Base-by-base conservation (phyloP, 495 filamentous ascomycete genomes). In the Penicillium crystallinum region DNA sequence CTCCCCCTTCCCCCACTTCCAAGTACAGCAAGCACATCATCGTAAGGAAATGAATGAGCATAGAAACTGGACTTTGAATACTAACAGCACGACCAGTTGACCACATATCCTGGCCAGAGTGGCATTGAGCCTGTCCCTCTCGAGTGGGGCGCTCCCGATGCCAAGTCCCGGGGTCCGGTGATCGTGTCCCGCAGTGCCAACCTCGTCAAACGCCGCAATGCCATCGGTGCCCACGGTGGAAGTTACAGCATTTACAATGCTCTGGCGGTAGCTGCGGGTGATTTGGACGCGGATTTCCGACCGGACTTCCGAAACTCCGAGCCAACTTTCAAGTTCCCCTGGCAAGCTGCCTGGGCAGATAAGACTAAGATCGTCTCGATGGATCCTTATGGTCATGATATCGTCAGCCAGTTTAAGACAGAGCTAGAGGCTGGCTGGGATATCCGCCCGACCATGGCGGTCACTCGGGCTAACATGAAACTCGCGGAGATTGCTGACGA, bases 201-300 rank as follows among this genome's bases (percentile, higher is more conserved):
- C 46, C 89, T 90, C 7, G 81, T 97, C 54, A 82, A 91, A 54
- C 82, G 85, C 59, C 85, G 93, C 47, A 98, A 98, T 72, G 92
- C 87, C 77, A 74, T 75, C 80, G 86, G 86, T 50, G 93, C 93
- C 48, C 93, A 98, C 63, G 92, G 93, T 37, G 93, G 93, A 36
- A 96, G 91, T n/a, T 98, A 98, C 61, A 89, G 88, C 58, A 90
- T 97, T 61, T 98, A 98, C 70, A 90, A 95, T 65, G 93, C 93
- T 21, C 77, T 98, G 39, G 93, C 93, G 34, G 80, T 98, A 54
- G 93, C 93, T 19, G 90, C 88, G 58, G 91, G 91, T 56, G 85
- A 97, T 59, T 81, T 98, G 44, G 81, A 86, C 45, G 73, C 81
- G 17, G 82, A 96, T 56, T 91, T 97, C 72, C 87, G 81, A 70